A percentile compares a stretch with the other conserved stretches of the same genome.
phyloP scores from a whole-genome alignment of 345 rosid genomes.

The Arabidopsis arenosa region DNA sequence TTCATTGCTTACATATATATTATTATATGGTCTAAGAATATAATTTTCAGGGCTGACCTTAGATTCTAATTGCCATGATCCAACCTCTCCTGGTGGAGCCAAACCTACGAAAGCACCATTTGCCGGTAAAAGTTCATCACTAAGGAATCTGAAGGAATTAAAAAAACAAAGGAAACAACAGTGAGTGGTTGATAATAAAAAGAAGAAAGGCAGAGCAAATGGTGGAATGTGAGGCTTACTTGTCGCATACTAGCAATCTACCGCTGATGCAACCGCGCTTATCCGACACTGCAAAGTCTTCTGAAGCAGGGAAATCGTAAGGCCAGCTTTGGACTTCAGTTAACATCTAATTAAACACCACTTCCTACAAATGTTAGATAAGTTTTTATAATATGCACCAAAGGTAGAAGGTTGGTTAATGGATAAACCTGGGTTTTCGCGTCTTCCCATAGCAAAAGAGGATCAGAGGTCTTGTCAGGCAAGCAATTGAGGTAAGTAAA shows the following conservation, averaged over 20 bases:
- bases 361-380: slow-evolving; percentile 5
- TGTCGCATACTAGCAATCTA: slow-evolving; percentile 64
- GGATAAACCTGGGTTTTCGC: slow-evolving; percentile 72
- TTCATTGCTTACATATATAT: neutral
- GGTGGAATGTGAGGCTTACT: slow-evolving; percentile 46
- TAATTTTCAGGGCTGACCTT: slow-evolving; percentile 47
- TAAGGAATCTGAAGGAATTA: slow-evolving; percentile 4
- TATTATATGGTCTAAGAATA: slow-evolving; percentile 4
- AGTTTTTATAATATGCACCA: neutral
- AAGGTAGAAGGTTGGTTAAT: neutral
- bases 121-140: slow-evolving; percentile 50
- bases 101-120: slow-evolving; percentile 72
- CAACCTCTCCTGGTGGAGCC: slow-evolving; percentile 76
- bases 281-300: slow-evolving; percentile 57
- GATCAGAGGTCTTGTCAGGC: slow-evolving; percentile 44
- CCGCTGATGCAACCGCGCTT: slow-evolving; percentile 70
- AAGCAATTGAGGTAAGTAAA: slow-evolving; percentile 66
- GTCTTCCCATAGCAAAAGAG: slow-evolving; percentile 72
- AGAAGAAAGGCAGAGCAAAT: slow-evolving; percentile 24
- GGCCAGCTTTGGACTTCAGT: slow-evolving; percentile 84
- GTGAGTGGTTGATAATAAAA: neutral
- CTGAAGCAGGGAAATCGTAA: slow-evolving; percentile 69
- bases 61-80: slow-evolving; percentile 86
- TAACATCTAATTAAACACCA: slow-evolving; percentile 51
- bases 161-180: neutral